These are phyloP conservation scores for Rubia balearica DNA, from an alignment of 305 asterid genomes.

Conservation along the genomic window DNA sequence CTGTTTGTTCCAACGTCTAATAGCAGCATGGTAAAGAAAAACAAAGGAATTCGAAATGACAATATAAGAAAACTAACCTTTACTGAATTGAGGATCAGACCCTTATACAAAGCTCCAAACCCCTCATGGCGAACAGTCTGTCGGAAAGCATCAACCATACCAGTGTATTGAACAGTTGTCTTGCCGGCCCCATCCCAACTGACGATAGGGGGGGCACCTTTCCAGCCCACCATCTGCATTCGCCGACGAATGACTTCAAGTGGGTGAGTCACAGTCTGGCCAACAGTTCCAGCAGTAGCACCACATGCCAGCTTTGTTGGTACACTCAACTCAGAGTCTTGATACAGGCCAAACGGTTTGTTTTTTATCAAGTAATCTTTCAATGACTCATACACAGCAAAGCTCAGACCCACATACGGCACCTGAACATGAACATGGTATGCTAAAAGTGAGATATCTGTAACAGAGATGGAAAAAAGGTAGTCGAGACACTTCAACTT, in stretches of 20 bases:
- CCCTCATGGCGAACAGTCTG: conserved; percentile 84
- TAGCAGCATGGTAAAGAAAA: background rate
- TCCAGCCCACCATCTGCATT: conserved; percentile 99
- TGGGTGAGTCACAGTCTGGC: conserved; percentile 93
- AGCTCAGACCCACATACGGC: conserved; percentile 92
- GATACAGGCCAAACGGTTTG: conserved; percentile 51
- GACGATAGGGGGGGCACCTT: conserved; percentile 62
- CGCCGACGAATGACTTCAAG: conserved; percentile 89
- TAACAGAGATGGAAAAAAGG: background rate
- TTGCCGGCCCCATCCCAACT: conserved; percentile 69
- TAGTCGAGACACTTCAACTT: background rate
- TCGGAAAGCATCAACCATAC: conserved; percentile 88
- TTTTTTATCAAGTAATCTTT: conserved; percentile 73
- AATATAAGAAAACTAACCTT: conserved; percentile 66
- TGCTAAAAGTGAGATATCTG: conserved; percentile 6
- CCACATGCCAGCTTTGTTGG: conserved; percentile 83
- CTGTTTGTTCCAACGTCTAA: background rate
- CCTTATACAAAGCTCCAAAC: conserved; percentile 77
- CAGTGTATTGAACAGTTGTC: conserved; percentile 58
- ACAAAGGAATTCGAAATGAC: background rate
- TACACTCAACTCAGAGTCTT: conserved; percentile 72
- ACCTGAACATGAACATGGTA: conserved; percentile 53
- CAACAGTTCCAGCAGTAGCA: conserved; percentile 91
- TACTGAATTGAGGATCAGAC: conserved; percentile 85
- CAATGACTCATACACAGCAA: conserved; percentile 87